These are phyloP conservation scores for Gyrodon lividus DNA, from an alignment of 768 basidiomycete genomes.

Conservation along the genomic window DNA sequence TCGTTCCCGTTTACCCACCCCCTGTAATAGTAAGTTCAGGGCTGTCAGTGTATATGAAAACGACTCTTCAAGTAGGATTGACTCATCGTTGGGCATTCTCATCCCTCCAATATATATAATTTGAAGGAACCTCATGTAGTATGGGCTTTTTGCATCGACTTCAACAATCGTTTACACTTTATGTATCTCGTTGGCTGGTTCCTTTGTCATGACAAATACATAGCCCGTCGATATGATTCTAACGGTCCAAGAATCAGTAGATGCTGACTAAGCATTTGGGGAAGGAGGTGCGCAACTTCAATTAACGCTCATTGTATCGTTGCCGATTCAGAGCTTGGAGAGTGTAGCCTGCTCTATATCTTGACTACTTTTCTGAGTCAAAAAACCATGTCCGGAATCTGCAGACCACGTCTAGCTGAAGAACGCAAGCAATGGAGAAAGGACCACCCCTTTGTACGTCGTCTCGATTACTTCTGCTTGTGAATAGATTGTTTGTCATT, in stretches of 20 bases:
- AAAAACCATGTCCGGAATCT: slow-evolving; percentile 80
- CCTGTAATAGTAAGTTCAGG: slow-evolving; percentile 1
- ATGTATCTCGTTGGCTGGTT: not conserved
- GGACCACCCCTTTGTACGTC: slow-evolving; percentile 95
- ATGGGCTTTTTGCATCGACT: not conserved
- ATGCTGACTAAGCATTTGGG: slow-evolving; percentile 7
- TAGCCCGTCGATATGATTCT: too few species aligned
- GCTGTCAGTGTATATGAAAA: not conserved
- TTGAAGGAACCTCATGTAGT: not conserved
- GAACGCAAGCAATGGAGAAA: slow-evolving; percentile 99
- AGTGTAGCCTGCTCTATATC: not conserved
- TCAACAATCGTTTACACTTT: not conserved
- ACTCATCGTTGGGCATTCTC: not conserved
- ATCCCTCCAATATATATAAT: too few species aligned
- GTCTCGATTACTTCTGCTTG: not conserved
- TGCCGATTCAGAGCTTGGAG: slow-evolving; percentile 21
- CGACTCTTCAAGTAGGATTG: not conserved
- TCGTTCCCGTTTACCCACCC: slow-evolving; percentile 18
- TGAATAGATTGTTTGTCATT: slow-evolving; percentile 1
- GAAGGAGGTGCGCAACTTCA: not conserved
- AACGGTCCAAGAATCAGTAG: too few species aligned
- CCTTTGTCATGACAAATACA: too few species aligned
- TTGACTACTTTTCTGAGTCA: slow-evolving; percentile 1
- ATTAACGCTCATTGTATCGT: not conserved
- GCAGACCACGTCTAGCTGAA: slow-evolving; percentile 88